Percentiles rank a stretch among this genome's conserved stretches.
phyloP scores from a whole-genome alignment of 352 stramenopile species.

The Globisporangium mamillatum region DNA sequence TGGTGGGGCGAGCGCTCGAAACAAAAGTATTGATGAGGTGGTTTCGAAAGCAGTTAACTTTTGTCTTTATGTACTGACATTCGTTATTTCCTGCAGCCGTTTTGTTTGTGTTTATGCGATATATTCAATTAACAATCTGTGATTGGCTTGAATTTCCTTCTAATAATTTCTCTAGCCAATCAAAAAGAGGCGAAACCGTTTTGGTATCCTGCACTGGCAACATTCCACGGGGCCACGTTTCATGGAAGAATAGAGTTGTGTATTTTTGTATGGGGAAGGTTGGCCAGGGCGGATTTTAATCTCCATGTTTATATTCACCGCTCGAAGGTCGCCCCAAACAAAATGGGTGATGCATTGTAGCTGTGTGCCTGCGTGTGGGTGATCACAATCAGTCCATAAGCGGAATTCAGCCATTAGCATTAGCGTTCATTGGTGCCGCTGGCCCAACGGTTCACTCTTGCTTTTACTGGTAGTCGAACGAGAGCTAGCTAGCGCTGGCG shows the following conservation, averaged over 20 bases:
- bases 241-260: no score
- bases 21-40: neutral
- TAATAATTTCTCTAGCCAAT: neutral
- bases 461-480: neutral
- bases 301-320: no score
- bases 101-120: neutral
- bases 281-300: no score
- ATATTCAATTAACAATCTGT: neutral
- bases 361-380: no score
- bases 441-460: no score
- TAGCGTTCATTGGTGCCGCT: no score
- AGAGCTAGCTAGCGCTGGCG: neutral
- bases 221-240: neutral
- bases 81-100: neutral
- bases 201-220: neutral
- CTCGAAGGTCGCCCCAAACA: no score
- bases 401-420: no score
- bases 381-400: no score
- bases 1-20: neutral
- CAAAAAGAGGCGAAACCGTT: neutral
- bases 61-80: neutral
- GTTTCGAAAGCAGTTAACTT: neutral
- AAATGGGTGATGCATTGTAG: no score
- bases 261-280: no score
- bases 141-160: neutral